These are phyloP conservation scores for Nitzschia putrida DNA, from an alignment of 108 stramenopile genomes.

Conservation along the genomic window DNA sequence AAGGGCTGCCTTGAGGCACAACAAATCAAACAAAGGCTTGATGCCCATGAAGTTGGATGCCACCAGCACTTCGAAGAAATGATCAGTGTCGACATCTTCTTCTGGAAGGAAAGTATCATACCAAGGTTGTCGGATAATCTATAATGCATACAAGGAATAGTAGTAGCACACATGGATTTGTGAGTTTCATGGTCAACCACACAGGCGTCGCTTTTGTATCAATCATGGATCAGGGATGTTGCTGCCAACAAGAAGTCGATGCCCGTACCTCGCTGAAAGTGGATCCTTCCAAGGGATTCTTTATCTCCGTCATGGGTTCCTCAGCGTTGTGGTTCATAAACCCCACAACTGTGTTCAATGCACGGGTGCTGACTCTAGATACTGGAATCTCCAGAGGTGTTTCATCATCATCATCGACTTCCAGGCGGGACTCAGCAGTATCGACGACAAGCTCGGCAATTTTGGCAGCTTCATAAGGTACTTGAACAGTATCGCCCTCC, in stretches of 20 bases:
- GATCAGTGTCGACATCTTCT: constrained; percentile 50
- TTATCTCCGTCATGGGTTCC: constrained; percentile 71
- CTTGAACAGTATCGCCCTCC: constrained; percentile 23
- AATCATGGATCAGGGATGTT: too few relatives aligned
- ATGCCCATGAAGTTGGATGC: constrained; percentile 85
- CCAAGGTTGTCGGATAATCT: constrained; percentile 72
- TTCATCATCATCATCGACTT: constrained; percentile 22
- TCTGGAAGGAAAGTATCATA: constrained; percentile 63
- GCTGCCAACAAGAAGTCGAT: too few relatives aligned
- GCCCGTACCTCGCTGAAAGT: constrained; percentile 71
- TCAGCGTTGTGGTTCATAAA: constrained; percentile 70
- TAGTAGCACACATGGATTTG: too few relatives aligned
- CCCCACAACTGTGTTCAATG: constrained; percentile 69
- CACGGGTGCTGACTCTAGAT: constrained; percentile 44
- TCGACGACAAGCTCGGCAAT: constrained; percentile 32
- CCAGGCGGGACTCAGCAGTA: constrained; percentile 16
- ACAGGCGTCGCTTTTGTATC: too few relatives aligned
- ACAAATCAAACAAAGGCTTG: constrained; percentile 77
- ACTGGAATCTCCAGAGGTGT: constrained; percentile 55
- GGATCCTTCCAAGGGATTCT: constrained; percentile 63
- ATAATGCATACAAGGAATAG: too few relatives aligned
- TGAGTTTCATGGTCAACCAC: too few relatives aligned
- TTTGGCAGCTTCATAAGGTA: constrained; percentile 21
- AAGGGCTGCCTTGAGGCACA: constrained; percentile 72
- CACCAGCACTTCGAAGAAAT: constrained; percentile 75